A percentile compares a stretch with the other conserved stretches of the same genome.
phyloP scores from a whole-genome alignment of 208 protist genomes.

The Acanthamoeba triangularis region DNA sequence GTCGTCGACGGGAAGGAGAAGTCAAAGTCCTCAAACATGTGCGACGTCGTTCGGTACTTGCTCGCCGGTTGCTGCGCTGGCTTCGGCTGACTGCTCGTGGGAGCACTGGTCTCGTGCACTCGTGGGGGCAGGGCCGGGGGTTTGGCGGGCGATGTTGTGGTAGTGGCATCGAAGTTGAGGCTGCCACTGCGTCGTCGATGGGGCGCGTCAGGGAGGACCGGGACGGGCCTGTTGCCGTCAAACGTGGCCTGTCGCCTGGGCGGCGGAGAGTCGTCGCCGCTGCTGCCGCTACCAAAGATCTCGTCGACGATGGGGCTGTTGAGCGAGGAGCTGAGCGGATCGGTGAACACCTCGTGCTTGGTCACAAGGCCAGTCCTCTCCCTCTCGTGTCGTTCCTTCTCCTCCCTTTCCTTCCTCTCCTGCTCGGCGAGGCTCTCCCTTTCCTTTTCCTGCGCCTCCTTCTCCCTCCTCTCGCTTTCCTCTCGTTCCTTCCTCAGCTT shows the following conservation, averaged over 20 bases:
- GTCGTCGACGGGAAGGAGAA: neutral
- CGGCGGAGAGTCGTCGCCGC: neutral
- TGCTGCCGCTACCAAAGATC: neutral
- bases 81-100: neutral
- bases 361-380: neutral
- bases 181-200: slow-evolving; percentile 16
- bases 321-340: neutral
- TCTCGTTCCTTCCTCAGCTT: slow-evolving; percentile 41
- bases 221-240: neutral
- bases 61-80: neutral
- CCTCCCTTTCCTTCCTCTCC: slow-evolving; percentile 35
- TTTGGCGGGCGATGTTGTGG: neutral
- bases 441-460: neutral
- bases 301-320: slow-evolving; percentile 11
- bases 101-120: neutral
- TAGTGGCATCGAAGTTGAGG: neutral
- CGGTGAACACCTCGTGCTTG: slow-evolving; percentile 10
- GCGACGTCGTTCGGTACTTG: neutral
- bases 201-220: neutral
- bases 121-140: neutral
- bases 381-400: neutral
- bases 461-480: slow-evolving; percentile 14
- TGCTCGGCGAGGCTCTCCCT: neutral
- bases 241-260: neutral
- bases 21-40: slow-evolving; percentile 10